Conservation (phyloP, 192 early-diverging fungal species). For the Linderina pennispora region DNA sequence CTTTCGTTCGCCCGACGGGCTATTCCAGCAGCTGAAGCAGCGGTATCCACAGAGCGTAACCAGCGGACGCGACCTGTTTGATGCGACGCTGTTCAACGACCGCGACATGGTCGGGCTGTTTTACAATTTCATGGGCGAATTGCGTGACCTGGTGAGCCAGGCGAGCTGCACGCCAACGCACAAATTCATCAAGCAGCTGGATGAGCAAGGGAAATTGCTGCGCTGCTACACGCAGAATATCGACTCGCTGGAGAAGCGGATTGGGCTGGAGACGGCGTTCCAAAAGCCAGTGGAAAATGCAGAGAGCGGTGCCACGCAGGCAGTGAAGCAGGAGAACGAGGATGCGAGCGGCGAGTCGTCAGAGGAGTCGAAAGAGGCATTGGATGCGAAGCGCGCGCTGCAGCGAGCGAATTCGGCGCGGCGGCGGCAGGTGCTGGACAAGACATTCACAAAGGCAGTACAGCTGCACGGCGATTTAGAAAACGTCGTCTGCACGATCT, state of each 20-base stretch:
- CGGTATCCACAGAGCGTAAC: constrained; percentile 66
- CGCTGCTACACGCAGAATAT: constrained; percentile 98
- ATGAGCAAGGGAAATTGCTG: constrained; percentile 68
- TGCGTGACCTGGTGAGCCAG: constrained; percentile 63
- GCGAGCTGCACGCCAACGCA: constrained; percentile 83
- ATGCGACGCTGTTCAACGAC: constrained; percentile 77
- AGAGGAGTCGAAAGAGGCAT: neutral
- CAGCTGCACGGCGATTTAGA: constrained; percentile 91
- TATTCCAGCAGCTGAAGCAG: constrained; percentile 75
- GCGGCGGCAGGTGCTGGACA: constrained; percentile 35
- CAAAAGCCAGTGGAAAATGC: neutral
- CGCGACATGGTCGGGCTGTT: constrained; percentile 56
- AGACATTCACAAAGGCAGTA: constrained; percentile 63
- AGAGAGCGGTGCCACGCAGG: neutral
- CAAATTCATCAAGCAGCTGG: constrained; percentile 71
- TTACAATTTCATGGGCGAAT: constrained; percentile 75
- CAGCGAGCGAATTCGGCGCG: constrained; percentile 1
- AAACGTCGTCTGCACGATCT: constrained; percentile 82
- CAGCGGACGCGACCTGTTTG: constrained; percentile 88
- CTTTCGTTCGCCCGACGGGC: constrained; percentile 89
- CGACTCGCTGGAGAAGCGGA: constrained; percentile 79
- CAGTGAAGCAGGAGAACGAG: neutral
- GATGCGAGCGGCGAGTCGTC: neutral
- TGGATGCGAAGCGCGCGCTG: neutral
- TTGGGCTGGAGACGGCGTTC: constrained; percentile 55